Base-by-base conservation (phyloP, 192 early-diverging fungal genomes). In the Haplosporangium gracile region DNA sequence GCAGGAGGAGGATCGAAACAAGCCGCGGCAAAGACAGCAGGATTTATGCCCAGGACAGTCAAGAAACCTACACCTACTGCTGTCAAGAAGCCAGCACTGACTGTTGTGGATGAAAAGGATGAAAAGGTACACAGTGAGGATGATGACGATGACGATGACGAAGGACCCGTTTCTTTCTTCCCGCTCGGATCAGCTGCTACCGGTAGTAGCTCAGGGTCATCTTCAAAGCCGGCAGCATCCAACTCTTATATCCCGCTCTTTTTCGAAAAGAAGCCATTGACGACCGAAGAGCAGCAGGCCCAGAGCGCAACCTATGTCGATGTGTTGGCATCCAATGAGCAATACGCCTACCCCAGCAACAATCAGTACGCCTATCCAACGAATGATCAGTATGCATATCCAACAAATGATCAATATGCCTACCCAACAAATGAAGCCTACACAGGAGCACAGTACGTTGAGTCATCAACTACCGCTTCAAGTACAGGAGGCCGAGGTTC, bases 361-460 rank as follows among this genome's bases (percentile, higher is more conserved):
- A 79, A 86, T 1, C 79, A 86, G 42, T 86, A 86, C 57, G 79
- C 76, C 26, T 86, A 86, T 13, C 57, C 78, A 29, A 57, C 24
- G n/a, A 80, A 81, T 38, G 83, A 80, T 18, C 83, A 86, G 49
- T 86, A 86, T 36, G 83, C 70, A 26, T 86, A 86, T 63, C 32
- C 75, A 13, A 81, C 68, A n/a, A 78, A 70, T 5, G 83, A 86
- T 45, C 75, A 84, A 11, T 84, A 84, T 32, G 68, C 78, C 5
- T 80, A 80, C 40, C 34, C 73, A 40, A 76, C 77, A 34, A 65
- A 69, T 24, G 83, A 75, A 39, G 70, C 43, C 11, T 77, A 83
- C 10, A 22, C 38, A 26, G 69, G 32, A 77, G 72, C 18, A 32
- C 26, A 42, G 39, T 29, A 80, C 34, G 39, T 72, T 13, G 70